Evolutionary conservation across 768 basidiomycete species (phyloP), one percentile per base, ranked within the genome.

Genomic region (Termitomyces sp.): DNA sequence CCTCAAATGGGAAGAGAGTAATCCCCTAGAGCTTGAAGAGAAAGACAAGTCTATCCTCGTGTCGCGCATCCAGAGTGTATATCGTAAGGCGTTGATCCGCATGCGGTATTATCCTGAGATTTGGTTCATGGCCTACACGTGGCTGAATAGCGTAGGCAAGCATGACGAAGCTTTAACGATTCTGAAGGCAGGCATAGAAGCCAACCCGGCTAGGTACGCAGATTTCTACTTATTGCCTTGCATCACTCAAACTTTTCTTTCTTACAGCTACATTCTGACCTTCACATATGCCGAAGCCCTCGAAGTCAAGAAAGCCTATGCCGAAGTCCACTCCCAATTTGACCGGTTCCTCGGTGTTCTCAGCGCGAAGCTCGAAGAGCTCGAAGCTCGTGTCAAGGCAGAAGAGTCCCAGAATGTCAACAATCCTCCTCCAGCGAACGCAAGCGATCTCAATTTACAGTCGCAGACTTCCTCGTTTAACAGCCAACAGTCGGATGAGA

Each of bases 51-150:
- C 79, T 1, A 81, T 82, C 8, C 74, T 97, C 42, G 79, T 88
- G 52, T 81, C 79, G 6, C 82, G 97, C 28, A 80, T 98, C 12
- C 86, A 88, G 68, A 86, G 88, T 49, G 91, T 92, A 20, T 94
- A 97, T 71, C 83, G 89, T 65, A 94, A 96, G 74, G 95, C 94
- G 11, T 78, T 97, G 53, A 88, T 92, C 53, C 85, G 92, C 60
- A 92, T 98, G 92, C 81, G 96, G 46, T 98, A 92, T 75, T 97
- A 91, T 72, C 88, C 92, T 4, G 97, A 99, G 74, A 88, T 98
- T 59, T 98, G 96, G 97, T 95, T 90, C 72, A 92, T 96, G 86
- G 92, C 94, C 4, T 93, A 90, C 67, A 84, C 81, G 24, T 96
- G 92, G 87, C 88, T 87, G n/a, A 78, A 80, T 58, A 84, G 82